Percentiles rank a stretch among this genome's conserved stretches.
These are phyloP conservation scores for Carex littledalei DNA, from an alignment of 176 grass and related monocot species.

Conservation along the genomic window DNA sequence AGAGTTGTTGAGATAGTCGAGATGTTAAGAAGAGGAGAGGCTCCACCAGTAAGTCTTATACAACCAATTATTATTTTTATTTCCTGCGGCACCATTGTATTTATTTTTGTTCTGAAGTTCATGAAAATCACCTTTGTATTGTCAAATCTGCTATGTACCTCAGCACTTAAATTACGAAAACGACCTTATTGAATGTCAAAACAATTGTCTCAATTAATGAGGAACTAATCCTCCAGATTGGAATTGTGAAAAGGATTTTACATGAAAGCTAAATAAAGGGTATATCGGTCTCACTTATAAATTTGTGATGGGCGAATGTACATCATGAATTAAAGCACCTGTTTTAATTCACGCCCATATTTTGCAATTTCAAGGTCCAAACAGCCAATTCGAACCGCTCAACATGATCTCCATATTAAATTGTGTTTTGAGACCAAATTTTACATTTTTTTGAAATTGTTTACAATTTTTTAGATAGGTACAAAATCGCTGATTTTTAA, in stretches of 20 bases:
- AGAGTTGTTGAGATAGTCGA: conserved; percentile 84
- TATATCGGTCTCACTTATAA: neutral
- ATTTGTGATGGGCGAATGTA: too few species aligned
- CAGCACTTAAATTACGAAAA: neutral
- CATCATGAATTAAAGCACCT: too few species aligned
- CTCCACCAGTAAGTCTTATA: conserved; percentile 57
- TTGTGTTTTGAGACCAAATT: too few species aligned
- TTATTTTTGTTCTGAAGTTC: neutral
- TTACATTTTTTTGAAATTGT: too few species aligned
- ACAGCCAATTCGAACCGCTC: too few species aligned
- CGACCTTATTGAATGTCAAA: neutral
- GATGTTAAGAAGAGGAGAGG: conserved; percentile 84
- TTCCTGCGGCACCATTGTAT: neutral
- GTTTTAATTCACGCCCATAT: too few species aligned
- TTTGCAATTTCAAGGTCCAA: too few species aligned
- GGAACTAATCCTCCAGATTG: neutral
- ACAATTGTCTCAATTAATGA: neutral
- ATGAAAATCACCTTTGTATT: conserved; percentile 13
- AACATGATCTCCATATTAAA: too few species aligned
- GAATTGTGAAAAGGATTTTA: neutral
- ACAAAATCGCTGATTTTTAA: too few species aligned
- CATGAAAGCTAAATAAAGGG: neutral
- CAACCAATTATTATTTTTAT: neutral
- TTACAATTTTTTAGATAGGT: too few species aligned
- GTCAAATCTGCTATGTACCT: neutral